Base-by-base conservation (phyloP, 768 basidiomycete genomes). In the Russula earlei region DNA sequence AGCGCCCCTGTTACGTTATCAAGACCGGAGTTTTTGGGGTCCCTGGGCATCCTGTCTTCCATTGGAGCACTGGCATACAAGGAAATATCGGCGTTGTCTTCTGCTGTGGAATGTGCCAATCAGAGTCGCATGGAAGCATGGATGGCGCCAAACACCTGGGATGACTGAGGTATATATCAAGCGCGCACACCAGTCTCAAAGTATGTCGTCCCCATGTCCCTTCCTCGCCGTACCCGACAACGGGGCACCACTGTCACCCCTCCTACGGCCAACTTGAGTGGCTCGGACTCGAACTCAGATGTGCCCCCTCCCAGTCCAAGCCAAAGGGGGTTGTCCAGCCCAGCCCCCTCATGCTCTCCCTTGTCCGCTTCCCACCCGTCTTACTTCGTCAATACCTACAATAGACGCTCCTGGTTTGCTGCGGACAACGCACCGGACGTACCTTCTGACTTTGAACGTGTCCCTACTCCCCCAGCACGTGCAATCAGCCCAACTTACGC, bases 401-500 rank as follows among this genome's bases (percentile, higher is more conserved):
- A 55, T 15, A 50, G 62, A 49, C 45, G 49, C 4, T 63, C 58
- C 25, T 58, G 56, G 59, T 54, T 54, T 22, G 54, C 65, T 10
- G 38, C 40, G 14, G 70, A 70, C 15, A 63, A 63, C 51, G 3
- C 40, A 15, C 40, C 8, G 15, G 48, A 49, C 2, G 2, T 2
- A 11, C 22, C 51, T 33, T 67, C 66, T 10, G 71, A 69, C 55
- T 68, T 72, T 0, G 69, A 70, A 37, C 65, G 59, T 37, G 67
- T 67, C 25, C 20, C 54, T 2, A 55, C 68, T n/a, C 22, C 66
- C 0, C 58, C 66, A 9, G 19, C 66, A 2, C 55, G 64, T 15
- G 43, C 63, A 53, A n/a, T 29, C 3, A 31, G 7, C 56, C 57
- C 58, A 10, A 29, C 50, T 5, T 33, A 48, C 36, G 8, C 34